Evolutionary conservation across 1,284 basidiomycete genomes (phyloP), one percentile per base, ranked within the genome.

Genomic region (Apiotrichum gracile): DNA sequence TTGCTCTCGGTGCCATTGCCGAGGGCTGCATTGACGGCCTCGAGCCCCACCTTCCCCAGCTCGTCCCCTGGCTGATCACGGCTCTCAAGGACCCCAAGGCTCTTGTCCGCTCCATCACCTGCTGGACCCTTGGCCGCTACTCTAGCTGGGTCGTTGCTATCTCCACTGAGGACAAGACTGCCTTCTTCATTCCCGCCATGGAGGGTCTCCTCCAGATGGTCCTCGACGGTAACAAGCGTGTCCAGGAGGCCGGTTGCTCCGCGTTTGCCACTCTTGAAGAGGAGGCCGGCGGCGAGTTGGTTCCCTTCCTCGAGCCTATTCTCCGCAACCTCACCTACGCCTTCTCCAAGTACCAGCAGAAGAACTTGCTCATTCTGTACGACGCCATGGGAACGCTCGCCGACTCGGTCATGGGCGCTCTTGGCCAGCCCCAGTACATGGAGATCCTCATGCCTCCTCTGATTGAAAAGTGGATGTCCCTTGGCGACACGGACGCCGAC

Each of bases 71-170:
- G 77, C 79, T 98, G 47, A 87, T 97, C 71, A 87, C 85, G 63
- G 90, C 87, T 34, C 78, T 99, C 54, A 87, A 86, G 61, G 92
- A 98, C 76, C 80, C 88, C 46, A 97, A 97, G 83, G 94, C 96
- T 31, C 83, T 98, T 29, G 91, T 99, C 8, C 87, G 96, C 49
- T 97, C 93, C 14, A 99, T 99, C 72, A 92, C 94, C 17, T 99
- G 96, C 74, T 99, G 96, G 96, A 97, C 94, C 1, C 81, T 99
- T 16, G 93, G 94, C n/a, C 85, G 96, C 46, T 99, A 99, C 76
- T 91, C 94, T 34, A 89, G 86, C 68, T 98, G 96, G 96, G 91
- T 88, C 51, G 78, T 81, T 62, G 86, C 88, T 61, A 83, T 86
- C 25, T 75, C 82, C 59, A 87, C 82, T 27, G 85, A 85, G 58